These are phyloP conservation scores for Pilasporangium apinafurcum DNA, from an alignment of 352 stramenopile genomes.

Conservation along the genomic window DNA sequence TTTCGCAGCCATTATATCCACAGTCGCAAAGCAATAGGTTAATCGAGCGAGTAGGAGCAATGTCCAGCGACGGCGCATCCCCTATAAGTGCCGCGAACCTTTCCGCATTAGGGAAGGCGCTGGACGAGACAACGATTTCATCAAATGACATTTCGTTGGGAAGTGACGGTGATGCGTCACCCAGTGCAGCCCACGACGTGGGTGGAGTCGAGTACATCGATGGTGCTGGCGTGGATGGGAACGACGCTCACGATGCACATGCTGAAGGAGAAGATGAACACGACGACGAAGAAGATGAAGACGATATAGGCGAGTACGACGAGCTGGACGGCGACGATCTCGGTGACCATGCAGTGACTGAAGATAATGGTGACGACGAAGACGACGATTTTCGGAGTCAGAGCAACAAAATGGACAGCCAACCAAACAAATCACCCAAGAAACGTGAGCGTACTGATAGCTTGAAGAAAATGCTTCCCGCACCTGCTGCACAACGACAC, in stretches of 20 bases:
- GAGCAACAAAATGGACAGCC: slow-evolving; percentile 3
- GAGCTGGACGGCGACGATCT: slow-evolving; percentile 6
- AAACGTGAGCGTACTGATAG: slow-evolving; percentile 84
- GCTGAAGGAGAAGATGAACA: slow-evolving; percentile 4
- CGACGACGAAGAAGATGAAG: slow-evolving; percentile 5
- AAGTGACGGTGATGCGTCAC: slow-evolving; percentile 3
- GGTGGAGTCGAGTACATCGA: too few relatives aligned
- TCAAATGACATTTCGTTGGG: slow-evolving; percentile 7
- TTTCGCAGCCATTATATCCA: slow-evolving; percentile 1
- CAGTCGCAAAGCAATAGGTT: neutral
- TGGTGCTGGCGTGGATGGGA: slow-evolving; percentile 13
- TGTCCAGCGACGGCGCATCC: neutral
- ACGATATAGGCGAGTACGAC: slow-evolving; percentile 1
- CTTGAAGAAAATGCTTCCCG: slow-evolving; percentile 64
- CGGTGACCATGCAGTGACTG: too few relatives aligned
- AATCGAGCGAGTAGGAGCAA: too few relatives aligned
- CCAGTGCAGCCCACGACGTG: too few relatives aligned
- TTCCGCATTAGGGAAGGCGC: slow-evolving; percentile 65
- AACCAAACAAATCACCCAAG: slow-evolving; percentile 56
- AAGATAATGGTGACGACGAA: slow-evolving; percentile 10
- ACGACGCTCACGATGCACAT: slow-evolving; percentile 4
- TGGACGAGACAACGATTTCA: slow-evolving; percentile 73
- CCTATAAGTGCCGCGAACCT: slow-evolving; percentile 35
- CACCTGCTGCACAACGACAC: slow-evolving; percentile 60
- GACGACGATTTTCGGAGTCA: slow-evolving; percentile 6